phyloP scores from a whole-genome alignment of 2,329 filamentous ascomycete species.

The Triangularia setosa region DNA sequence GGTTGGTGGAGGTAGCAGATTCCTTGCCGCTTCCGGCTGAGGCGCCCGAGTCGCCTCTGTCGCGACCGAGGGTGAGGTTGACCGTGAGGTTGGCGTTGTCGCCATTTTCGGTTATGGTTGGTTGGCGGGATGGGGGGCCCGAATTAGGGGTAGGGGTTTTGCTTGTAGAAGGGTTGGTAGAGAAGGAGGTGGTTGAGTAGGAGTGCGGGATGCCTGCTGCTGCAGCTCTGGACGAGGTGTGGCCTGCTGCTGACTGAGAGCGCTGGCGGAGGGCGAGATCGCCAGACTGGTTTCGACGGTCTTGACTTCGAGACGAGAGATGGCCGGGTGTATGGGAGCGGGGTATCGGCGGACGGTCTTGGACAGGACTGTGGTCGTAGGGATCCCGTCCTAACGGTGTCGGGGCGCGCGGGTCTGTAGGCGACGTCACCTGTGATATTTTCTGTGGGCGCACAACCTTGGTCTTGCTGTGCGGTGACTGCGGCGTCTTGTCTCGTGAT shows the following conservation, averaged over 20 bases:
- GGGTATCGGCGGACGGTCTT: constrained; percentile 39
- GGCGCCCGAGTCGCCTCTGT: constrained; percentile 23
- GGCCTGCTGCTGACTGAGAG: constrained; percentile 45
- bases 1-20: constrained; percentile 8
- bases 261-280: constrained; percentile 53
- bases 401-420: constrained; percentile 29
- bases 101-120: constrained; percentile 28
- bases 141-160: constrained; percentile 21
- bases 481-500: constrained; percentile 26
- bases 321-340: constrained; percentile 62
- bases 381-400: constrained; percentile 26
- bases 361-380: constrained; percentile 31
- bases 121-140: constrained; percentile 10
- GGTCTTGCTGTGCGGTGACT: constrained; percentile 36
- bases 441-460: constrained; percentile 53
- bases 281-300: constrained; percentile 46
- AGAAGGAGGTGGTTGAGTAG: constrained; percentile 24
- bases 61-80: constrained; percentile 20
- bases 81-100: constrained; percentile 26
- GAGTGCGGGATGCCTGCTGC: constrained; percentile 29
- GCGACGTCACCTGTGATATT: constrained; percentile 37
- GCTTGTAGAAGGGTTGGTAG: constrained; percentile 12
- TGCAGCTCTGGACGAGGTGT: constrained; percentile 27
- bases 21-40: constrained; percentile 26
- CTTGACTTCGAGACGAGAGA: constrained; percentile 55